Evolutionary conservation across 1,284 basidiomycete species (phyloP), one percentile per base, ranked within the genome.

Genomic region (Cryptococcus hybrid): DNA sequence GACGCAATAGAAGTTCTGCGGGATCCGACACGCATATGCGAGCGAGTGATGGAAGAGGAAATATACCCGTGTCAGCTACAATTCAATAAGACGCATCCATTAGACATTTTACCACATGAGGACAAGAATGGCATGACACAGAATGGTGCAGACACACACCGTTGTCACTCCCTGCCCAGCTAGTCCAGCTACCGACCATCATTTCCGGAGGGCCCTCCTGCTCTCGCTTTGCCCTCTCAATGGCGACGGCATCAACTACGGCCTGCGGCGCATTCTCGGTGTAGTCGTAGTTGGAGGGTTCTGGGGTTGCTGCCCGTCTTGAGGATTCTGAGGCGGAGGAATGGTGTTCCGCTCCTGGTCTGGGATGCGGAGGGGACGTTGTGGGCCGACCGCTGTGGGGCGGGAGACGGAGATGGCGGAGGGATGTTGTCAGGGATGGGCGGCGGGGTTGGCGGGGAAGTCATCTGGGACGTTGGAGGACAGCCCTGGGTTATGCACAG

Each of bases 181-280:
- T 64, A 4, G 61, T 59, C 57, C 68, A 64, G 49, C 68, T 71
- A 7, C 69, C 70, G 13, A 67, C 65, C 64, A 73, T 70, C 61
- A 69, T 62, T 42, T 71, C 69, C n/a, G 63, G 62, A 8, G 68
- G 64, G 7, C 63, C 69, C 49, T 71, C 68, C 44, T 66, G 64
- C 38, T 64, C 62, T 54, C 69, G 65, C 52, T 63, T 59, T 37
- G 64, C 69, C 18, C 68, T 48, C 51, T 68, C 68, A 5, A 67
- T 70, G 6, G 68, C 68, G 34, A 73, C 66, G 18, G 68, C 69
- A 54, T 71, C 67, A 3, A 73, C 62, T 9, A 66, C 68, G 0
- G 63, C 68, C 43, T 69, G 69, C 5, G 69, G 65, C 13, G 70
- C 70, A 54, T 71, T 70, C 57, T 73, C 70, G 3, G 70, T 73